These are phyloP conservation scores for Globisporangium solare DNA, from an alignment of 352 stramenopile species.

Conservation along the genomic window DNA sequence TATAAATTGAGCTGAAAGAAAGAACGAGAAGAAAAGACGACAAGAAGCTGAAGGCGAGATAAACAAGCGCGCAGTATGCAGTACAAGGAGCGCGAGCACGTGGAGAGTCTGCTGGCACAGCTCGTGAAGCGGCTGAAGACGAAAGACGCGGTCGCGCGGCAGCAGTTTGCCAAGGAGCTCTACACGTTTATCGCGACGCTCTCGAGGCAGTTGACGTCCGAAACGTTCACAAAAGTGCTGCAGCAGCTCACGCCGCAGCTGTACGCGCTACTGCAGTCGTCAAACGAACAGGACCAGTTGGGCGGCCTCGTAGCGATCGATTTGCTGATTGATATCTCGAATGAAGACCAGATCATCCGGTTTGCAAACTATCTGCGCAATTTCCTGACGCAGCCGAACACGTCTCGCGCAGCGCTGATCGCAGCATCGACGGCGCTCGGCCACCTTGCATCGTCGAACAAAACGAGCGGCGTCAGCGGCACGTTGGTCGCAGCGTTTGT, in stretches of 20 bases:
- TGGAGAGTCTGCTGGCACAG: conserved; percentile 52
- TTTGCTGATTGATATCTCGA: conserved; percentile 73
- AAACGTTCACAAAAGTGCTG: conserved; percentile 75
- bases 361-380: conserved; percentile 89
- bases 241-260: conserved; percentile 74
- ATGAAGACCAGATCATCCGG: conserved; percentile 87
- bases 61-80: conserved; percentile 3
- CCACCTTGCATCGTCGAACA: conserved; percentile 67
- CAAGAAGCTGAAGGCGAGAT: background rate
- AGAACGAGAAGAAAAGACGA: background rate
- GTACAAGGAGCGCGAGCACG: conserved; percentile 59
- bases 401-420: conserved; percentile 51
- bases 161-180: conserved; percentile 50
- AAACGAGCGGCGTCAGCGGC: conserved; percentile 63
- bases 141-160: conserved; percentile 26
- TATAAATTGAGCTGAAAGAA: background rate
- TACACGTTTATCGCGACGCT: conserved; percentile 59
- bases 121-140: conserved; percentile 61
- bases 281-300: conserved; percentile 62
- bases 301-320: conserved; percentile 75
- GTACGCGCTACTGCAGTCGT: conserved; percentile 60
- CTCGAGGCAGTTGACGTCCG: conserved; percentile 68
- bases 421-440: conserved; percentile 77
- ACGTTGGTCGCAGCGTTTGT: conserved; percentile 88
- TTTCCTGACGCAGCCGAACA: conserved; percentile 74